Evolutionary conservation across 2,329 filamentous ascomycete species (phyloP).

Genomic region (Lachnellula cervina): DNA sequence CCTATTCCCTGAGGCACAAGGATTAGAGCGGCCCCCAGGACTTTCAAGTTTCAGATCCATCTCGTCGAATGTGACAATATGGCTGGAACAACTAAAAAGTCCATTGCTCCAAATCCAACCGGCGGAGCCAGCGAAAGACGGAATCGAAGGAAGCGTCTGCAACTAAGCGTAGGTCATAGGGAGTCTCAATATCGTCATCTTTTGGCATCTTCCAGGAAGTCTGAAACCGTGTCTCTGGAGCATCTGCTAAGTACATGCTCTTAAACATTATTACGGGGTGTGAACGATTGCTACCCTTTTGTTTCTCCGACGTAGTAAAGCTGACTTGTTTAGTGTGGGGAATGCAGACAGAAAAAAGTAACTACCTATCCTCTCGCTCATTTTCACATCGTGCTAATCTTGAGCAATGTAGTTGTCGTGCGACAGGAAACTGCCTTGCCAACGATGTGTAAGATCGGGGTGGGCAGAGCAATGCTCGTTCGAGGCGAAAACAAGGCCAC

Average conservation of each 20-base stretch:
- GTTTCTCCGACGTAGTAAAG: no score
- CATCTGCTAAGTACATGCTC: no score
- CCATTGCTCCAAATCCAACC: neutral
- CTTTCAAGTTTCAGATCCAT: no score
- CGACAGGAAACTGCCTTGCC: slow-evolving; percentile 8
- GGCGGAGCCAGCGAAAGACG: neutral
- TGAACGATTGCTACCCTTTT: no score
- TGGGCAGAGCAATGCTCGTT: slow-evolving; percentile 8
- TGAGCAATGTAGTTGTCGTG: slow-evolving; percentile 2
- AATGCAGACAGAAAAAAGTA: slow-evolving; percentile 22
- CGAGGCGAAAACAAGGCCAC: neutral
- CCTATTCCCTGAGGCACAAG: no score
- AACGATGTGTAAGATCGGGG: slow-evolving; percentile 8
- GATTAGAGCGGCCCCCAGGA: no score
- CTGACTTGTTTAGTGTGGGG: neutral
- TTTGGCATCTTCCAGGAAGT: no score
- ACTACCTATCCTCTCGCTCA: neutral
- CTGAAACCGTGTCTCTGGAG: no score
- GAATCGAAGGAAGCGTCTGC: slow-evolving; percentile 18
- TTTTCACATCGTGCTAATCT: neutral
- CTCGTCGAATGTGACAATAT: no score
- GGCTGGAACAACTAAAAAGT: neutral
- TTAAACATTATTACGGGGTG: no score
- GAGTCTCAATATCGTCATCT: no score
- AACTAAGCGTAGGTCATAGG: neutral